Conservation (phyloP, 139 green algal species). For the Chlamydomonas sphaeroides region DNA sequence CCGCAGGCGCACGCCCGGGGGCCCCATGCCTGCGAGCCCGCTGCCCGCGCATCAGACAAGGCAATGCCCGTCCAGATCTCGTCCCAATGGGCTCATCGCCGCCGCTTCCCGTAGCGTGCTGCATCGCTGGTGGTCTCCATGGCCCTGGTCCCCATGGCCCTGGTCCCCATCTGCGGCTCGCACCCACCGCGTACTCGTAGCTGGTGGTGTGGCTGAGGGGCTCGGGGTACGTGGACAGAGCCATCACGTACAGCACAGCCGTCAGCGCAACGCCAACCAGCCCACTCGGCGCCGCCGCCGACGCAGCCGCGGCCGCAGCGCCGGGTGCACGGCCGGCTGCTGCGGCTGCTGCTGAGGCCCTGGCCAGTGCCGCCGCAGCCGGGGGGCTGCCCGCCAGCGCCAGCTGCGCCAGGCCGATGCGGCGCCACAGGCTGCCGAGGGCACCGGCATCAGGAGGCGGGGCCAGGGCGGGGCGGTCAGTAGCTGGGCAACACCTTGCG, state of each 20-base stretch:
- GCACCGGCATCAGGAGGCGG: too few species aligned
- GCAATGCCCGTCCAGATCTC: too few species aligned
- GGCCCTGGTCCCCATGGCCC: too few species aligned
- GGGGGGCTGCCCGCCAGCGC: not conserved
- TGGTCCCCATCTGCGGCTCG: not conserved
- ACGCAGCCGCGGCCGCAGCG: not conserved
- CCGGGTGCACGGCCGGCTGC: not conserved
- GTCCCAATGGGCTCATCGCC: too few species aligned
- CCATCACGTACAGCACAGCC: not conserved
- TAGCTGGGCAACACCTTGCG: too few species aligned
- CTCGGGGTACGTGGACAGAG: conserved; percentile 21
- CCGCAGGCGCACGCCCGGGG: too few species aligned
- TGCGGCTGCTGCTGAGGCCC: not conserved
- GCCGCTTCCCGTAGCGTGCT: too few species aligned
- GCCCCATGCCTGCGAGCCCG: too few species aligned
- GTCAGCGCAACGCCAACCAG: not conserved
- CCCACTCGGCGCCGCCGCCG: not conserved
- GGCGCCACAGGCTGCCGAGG: too few species aligned
- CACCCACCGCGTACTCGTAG: conserved; percentile 35
- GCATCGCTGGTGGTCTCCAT: too few species aligned
- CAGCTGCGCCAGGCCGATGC: not conserved
- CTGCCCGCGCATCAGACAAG: too few species aligned
- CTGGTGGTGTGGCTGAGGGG: conserved; percentile 29
- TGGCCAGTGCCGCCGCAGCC: not conserved
- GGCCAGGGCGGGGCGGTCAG: too few species aligned